phyloP scores from a whole-genome alignment of 805 yeast species.

The Kockiozyma suomiensis region DNA sequence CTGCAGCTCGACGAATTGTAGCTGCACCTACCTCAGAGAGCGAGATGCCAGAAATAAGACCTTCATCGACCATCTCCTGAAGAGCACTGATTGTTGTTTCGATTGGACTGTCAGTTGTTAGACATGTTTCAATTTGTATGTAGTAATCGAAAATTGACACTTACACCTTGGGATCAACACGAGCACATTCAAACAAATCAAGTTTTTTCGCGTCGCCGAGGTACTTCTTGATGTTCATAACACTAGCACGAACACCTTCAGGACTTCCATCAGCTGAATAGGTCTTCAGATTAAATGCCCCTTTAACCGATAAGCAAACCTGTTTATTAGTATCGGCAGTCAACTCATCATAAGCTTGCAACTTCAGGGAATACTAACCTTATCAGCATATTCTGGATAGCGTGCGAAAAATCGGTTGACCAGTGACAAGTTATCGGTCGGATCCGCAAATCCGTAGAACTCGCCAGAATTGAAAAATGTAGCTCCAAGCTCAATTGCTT shows the following conservation, averaged over 20 bases:
- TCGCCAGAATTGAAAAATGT: slow-evolving; percentile 67
- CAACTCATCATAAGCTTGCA: neutral
- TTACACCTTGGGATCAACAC: slow-evolving; percentile 55
- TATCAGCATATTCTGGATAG: slow-evolving; percentile 49
- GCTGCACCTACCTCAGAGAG: slow-evolving; percentile 70
- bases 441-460: slow-evolving; percentile 49
- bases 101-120: slow-evolving; percentile 49
- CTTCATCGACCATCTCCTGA: slow-evolving; percentile 60
- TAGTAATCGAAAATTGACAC: too few species aligned
- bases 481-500: slow-evolving; percentile 53
- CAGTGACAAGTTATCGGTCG: slow-evolving; percentile 57
- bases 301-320: slow-evolving; percentile 56
- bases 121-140: too few species aligned
- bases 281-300: slow-evolving; percentile 49
- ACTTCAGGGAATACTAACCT: slow-evolving; percentile 48
- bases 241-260: slow-evolving; percentile 23
- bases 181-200: slow-evolving; percentile 72
- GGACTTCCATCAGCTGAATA: slow-evolving; percentile 46
- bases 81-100: slow-evolving; percentile 62
- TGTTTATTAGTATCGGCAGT: neutral
- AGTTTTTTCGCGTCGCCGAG: slow-evolving; percentile 48
- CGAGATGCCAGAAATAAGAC: slow-evolving; percentile 71
- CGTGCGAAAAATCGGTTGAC: slow-evolving; percentile 55
- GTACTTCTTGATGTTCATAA: slow-evolving; percentile 33
- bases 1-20: slow-evolving; percentile 61